Evolutionary conservation across 345 rosid species (phyloP).

Genomic region (Rhodomyrtus tomentosa): DNA sequence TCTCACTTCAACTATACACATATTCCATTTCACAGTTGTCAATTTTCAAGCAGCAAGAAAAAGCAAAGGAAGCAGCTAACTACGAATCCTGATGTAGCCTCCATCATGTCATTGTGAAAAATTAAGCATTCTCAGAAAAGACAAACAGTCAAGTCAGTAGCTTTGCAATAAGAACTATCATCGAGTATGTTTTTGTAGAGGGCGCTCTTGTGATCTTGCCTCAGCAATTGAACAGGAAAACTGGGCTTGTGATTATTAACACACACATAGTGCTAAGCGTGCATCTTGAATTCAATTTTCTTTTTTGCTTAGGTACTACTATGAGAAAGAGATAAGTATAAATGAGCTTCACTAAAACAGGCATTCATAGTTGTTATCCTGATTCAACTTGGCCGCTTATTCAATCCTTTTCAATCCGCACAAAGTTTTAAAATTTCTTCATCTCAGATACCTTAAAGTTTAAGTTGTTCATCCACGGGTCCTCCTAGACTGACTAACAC

Average conservation of each 20-base stretch:
- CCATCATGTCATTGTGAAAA: not conserved
- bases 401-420: not conserved
- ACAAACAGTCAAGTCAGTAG: not conserved
- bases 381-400: not conserved
- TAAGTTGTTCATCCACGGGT: not conserved
- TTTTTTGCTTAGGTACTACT: not conserved
- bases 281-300: not conserved
- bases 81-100: not conserved
- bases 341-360: not conserved
- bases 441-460: not conserved
- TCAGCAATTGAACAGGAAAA: not conserved
- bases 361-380: not conserved
- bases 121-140: not conserved
- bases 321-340: not conserved
- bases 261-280: not conserved
- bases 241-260: not conserved
- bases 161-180: not conserved
- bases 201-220: not conserved
- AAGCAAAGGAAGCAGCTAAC: not conserved
- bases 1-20: not conserved
- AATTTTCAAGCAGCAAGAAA: not conserved
- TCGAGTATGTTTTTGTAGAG: not conserved
- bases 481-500: not conserved
- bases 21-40: not conserved
- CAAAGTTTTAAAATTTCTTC: not conserved